Conservation (phyloP, 2,329 filamentous ascomycete genomes). For the Septoria petroselini region DNA sequence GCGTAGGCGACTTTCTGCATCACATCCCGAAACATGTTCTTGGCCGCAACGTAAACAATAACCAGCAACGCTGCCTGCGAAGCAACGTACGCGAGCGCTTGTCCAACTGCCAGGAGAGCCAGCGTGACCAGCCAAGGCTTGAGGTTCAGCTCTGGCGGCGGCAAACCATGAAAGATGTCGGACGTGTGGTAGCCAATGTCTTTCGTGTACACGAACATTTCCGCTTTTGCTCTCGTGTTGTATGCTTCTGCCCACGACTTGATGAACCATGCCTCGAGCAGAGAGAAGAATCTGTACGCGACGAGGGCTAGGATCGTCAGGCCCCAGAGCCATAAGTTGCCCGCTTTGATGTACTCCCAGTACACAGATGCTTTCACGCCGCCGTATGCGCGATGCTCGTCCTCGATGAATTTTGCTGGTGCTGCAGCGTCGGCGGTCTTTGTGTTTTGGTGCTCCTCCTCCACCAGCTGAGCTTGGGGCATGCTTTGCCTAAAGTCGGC, state of each 20-base stretch:
- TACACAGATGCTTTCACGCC: constrained; percentile 74
- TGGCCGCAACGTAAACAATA: constrained; percentile 77
- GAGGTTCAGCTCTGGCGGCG: constrained; percentile 65
- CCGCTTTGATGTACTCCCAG: constrained; percentile 80
- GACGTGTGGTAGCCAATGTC: constrained; percentile 21
- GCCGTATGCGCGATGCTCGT: constrained; percentile 70
- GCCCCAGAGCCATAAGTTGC: constrained; percentile 70
- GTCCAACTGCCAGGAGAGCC: constrained; percentile 60
- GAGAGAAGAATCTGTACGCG: constrained; percentile 60
- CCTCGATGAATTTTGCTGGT: constrained; percentile 74
- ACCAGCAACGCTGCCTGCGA: constrained; percentile 67
- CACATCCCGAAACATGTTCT: constrained; percentile 68
- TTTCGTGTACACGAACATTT: constrained; percentile 17
- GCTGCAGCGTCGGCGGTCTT: constrained; percentile 50
- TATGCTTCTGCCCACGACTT: constrained; percentile 86
- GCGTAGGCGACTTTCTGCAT: constrained; percentile 72
- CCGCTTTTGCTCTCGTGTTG: constrained; percentile 33
- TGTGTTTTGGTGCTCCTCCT: constrained; percentile 35
- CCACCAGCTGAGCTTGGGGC: constrained; percentile 21
- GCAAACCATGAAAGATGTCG: constrained; percentile 53
- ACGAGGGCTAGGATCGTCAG: constrained; percentile 61
- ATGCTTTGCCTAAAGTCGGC: constrained; percentile 7
- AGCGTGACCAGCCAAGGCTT: constrained; percentile 72
- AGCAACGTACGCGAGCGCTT: constrained; percentile 59
- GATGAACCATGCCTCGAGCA: constrained; percentile 74